Evolutionary conservation across 768 basidiomycete species (phyloP), one percentile per base, ranked within the genome.

Genomic region (Rhizopogon sp.): DNA sequence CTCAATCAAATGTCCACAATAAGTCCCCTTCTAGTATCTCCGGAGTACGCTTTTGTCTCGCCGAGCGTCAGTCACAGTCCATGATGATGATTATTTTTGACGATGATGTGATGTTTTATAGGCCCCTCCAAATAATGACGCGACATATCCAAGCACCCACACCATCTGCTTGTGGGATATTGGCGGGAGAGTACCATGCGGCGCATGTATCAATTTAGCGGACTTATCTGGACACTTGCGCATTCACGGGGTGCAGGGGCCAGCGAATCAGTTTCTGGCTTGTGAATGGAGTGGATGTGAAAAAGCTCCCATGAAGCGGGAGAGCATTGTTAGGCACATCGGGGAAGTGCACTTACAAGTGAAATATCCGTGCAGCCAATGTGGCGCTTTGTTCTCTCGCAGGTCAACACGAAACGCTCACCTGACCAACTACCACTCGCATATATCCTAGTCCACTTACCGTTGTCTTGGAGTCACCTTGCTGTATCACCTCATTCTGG

Each of bases 251-350:
- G 14, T 71, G 25, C 2, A n/a, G 0, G 67, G 62, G 7, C 14
- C 59, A 16, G 68, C 65, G 0, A 43, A 53, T 16, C 2, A 40
- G 8, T 0, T 0, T 0, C 0, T 71, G 11, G 31, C 0, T 1
- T 69, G 69, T 8, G 28, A 6, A 31, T 71, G 68, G 68, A 3
- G 8, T 17, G 44, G 39, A 9, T 71, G 68, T 29, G 20, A 2
- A 3, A 49, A 22, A 37, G 0, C 28, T 9, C 50, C 43, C 0
- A 64, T 71, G 66, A 71, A 57, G 22, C 69, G 50, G 40, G 67
- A 69, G 54, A 67, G 69, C 20, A 28, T 69, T 13, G 31, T 53
- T 31, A 58, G 69, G 14, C 68, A 71, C 16, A 44, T 69, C 16
- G 59, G 59, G 25, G 68, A 69, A 40, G 56, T 28, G 31, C 68